Percentiles rank a stretch among this genome's conserved stretches.
Conservation (phyloP, 306 rosid species). For the Corylus americana region DNA sequence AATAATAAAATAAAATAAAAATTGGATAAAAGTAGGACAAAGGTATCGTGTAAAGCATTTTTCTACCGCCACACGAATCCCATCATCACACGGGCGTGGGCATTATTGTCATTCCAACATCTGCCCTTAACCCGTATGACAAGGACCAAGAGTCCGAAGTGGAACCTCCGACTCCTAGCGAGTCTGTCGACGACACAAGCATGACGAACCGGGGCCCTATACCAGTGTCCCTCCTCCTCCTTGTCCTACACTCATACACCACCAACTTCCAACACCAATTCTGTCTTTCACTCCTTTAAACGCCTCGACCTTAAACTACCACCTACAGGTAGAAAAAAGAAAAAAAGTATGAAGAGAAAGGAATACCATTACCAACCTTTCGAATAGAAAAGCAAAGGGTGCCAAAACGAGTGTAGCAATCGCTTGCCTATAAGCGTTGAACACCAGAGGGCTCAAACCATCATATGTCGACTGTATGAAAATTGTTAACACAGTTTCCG, state of each 20-base stretch:
- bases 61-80: too few species aligned
- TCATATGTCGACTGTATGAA: background rate
- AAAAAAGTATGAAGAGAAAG: background rate
- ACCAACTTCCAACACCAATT: conserved; percentile 18
- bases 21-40: too few species aligned
- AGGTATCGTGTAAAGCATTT: too few species aligned
- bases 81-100: too few species aligned
- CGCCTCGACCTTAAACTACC: conserved; percentile 15
- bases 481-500: too few species aligned
- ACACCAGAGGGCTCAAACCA: background rate
- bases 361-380: background rate
- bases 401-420: background rate
- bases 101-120: too few species aligned
- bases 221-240: conserved; percentile 24
- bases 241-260: conserved; percentile 21
- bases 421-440: conserved; percentile 1
- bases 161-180: background rate
- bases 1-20: too few species aligned
- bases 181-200: background rate
- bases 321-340: conserved; percentile 55
- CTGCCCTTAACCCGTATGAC: background rate
- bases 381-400: background rate
- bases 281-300: conserved; percentile 20
- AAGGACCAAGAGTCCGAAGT: background rate
- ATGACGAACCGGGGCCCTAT: conserved; percentile 16